Evolutionary conservation across 345 rosid species (phyloP), one percentile per base, ranked within the genome.

Genomic region (Eucalyptus paniculata): DNA sequence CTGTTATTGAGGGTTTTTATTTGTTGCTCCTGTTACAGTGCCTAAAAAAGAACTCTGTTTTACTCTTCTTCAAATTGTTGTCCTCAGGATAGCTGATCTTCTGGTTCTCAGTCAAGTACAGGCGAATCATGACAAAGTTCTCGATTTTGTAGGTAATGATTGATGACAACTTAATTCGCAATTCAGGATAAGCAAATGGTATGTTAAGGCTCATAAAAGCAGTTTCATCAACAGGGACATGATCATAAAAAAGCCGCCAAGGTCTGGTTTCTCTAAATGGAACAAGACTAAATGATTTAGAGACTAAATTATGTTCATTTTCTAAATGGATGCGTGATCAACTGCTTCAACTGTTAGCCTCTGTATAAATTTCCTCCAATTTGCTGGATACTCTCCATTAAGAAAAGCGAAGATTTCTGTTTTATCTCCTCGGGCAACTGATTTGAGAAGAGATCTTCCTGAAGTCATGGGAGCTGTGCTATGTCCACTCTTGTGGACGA

Each of bases 401-500:
- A 72, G 82, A 72, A 72, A 72, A 34, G 44, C 7, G 14, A 72
- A 6, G 32, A 54, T 83, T 81, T 56, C 90, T 19, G 87, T 89
- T 88, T 87, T 91, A 28, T 90, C 80, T 88, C 91, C 88, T 54
- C 51, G 90, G 60, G 49, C 88, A 82, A 86, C 83, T 56, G 93
- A 67, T 91, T 89, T 86, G 47, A 65, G 56, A 80, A 87, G 89
- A 42, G 91, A 87, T 89, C 91, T 89, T 91, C 87, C 91, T 30
- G 91, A 88, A 87, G 90, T 89, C 65, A 32, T 42, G 90, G 93
- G 89, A 88, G 88, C 58, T 7, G 87, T 37, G 72, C 88, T 89
- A 50, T 72, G 80, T 40, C 56, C 30, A 19, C 88, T 34, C 91
- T 87, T 86, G 89, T 90, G 15, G 89, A 49, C 12, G 89, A 60